Percentiles rank a stretch among this genome's conserved stretches.
phyloP scores from a whole-genome alignment of 345 rosid genomes.

The Dovyalis caffra region DNA sequence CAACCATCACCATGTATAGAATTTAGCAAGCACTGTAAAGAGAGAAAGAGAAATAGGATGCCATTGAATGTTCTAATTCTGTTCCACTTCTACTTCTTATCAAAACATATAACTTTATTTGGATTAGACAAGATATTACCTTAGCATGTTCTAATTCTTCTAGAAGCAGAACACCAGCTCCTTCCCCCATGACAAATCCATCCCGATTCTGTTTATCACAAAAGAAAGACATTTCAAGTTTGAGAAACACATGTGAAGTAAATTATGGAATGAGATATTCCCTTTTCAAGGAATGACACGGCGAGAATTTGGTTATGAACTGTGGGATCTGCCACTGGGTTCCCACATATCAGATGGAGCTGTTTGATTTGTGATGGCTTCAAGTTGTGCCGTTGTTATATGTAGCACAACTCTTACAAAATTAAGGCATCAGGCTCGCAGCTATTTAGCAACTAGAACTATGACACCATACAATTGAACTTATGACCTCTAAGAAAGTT shows the following conservation, averaged over 20 bases:
- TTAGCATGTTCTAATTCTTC: slow-evolving; percentile 97
- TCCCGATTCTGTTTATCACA: slow-evolving; percentile 66
- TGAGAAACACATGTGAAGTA: not conserved
- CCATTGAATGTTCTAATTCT: not conserved
- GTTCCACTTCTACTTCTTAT: not conserved
- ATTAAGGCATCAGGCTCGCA: not conserved
- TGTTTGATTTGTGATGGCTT: not conserved
- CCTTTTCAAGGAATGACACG: not conserved
- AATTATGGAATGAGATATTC: not conserved
- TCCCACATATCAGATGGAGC: not conserved
- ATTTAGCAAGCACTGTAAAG: not conserved
- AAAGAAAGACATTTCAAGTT: slow-evolving; percentile 7
- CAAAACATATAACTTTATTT: slow-evolving; percentile 1
- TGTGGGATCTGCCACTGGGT: not conserved
- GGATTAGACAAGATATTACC: slow-evolving; percentile 40
- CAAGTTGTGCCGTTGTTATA: not conserved
- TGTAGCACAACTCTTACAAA: not conserved
- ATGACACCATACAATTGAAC: not conserved
- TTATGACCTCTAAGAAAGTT: not conserved
- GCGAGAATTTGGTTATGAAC: not conserved
- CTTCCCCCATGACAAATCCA: slow-evolving; percentile 99
- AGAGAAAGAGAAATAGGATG: not conserved
- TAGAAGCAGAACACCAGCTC: slow-evolving; percentile 93
- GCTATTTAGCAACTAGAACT: slow-evolving; percentile 3
- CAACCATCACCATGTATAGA: not conserved